A percentile compares a stretch with the other conserved stretches of the same genome.
Evolutionary conservation across 352 stramenopile genomes (phyloP).

Genomic region (Phytopythium oedochilum): DNA sequence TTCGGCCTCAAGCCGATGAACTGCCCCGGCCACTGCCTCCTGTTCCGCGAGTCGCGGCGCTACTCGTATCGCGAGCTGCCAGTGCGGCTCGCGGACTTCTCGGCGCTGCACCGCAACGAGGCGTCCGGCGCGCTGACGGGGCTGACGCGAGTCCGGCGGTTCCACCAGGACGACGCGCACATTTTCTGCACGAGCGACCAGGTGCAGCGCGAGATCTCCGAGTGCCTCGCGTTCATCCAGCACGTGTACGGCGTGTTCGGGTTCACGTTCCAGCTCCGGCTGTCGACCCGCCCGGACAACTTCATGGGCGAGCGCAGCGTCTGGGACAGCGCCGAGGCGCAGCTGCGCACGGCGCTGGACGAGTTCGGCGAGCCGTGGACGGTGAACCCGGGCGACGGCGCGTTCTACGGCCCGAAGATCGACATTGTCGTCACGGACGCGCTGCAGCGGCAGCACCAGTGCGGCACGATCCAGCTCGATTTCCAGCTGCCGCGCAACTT

Average conservation of each 20-base stretch:
- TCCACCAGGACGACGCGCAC: slow-evolving; percentile 98
- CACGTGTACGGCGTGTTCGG: slow-evolving; percentile 94
- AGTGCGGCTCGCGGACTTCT: slow-evolving; percentile 94
- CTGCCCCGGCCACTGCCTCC: slow-evolving; percentile 96
- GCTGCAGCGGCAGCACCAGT: slow-evolving; percentile 96
- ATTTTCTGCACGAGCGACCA: slow-evolving; percentile 97
- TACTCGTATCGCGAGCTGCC: slow-evolving; percentile 96
- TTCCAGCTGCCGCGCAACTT: slow-evolving; percentile 98
- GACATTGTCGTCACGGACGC: slow-evolving; percentile 97
- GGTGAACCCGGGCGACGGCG: slow-evolving; percentile 94
- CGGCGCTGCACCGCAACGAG: slow-evolving; percentile 95
- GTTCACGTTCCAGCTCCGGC: slow-evolving; percentile 91
- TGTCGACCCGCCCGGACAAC: slow-evolving; percentile 95
- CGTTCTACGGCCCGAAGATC: slow-evolving; percentile 98
- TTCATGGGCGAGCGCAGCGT: slow-evolving; percentile 92
- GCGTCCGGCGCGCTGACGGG: slow-evolving; percentile 94
- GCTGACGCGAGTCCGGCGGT: slow-evolving; percentile 95
- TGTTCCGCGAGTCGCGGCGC: slow-evolving; percentile 94
- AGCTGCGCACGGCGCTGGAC: slow-evolving; percentile 58
- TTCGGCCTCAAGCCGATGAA: slow-evolving; percentile 99
- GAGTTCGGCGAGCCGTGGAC: slow-evolving; percentile 69
- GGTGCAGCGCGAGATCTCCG: slow-evolving; percentile 94
- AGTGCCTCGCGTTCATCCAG: slow-evolving; percentile 93
- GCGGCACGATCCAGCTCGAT: slow-evolving; percentile 97
- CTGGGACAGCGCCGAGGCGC: slow-evolving; percentile 90